Percentiles rank a stretch among this genome's conserved stretches.
phyloP scores from a whole-genome alignment of 2,329 filamentous ascomycete species.

The Colletotrichum siamense region DNA sequence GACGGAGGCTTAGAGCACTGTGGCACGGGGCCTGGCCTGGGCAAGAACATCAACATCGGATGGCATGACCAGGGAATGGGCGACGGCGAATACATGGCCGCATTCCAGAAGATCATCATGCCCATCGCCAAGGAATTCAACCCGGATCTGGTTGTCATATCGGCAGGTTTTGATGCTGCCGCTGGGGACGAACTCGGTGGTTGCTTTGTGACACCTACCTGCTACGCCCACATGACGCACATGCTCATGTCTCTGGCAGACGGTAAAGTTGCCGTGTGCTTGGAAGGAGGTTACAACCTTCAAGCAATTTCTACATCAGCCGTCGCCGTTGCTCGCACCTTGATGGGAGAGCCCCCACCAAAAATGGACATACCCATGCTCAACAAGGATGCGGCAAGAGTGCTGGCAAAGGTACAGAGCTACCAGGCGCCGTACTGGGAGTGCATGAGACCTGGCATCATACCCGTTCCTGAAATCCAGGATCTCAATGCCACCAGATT shows the following conservation, averaged over 20 bases:
- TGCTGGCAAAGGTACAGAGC: conserved; percentile 64
- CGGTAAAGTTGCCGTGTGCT: conserved; percentile 88
- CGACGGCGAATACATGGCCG: conserved; percentile 95
- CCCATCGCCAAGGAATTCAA: conserved; percentile 93
- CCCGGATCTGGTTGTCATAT: conserved; percentile 93
- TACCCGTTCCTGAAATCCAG: conserved; percentile 58
- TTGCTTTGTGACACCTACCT: conserved; percentile 88
- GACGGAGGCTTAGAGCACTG: conserved; percentile 68
- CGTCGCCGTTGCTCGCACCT: conserved; percentile 85
- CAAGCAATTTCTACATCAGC: conserved; percentile 91
- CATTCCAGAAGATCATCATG: conserved; percentile 96
- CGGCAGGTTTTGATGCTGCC: conserved; percentile 94
- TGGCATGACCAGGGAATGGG: conserved; percentile 82
- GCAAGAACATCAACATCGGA: conserved; percentile 71
- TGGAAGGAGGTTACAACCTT: conserved; percentile 97
- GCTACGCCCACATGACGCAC: conserved; percentile 98
- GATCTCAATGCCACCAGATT: conserved; percentile 66
- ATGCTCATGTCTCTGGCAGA: conserved; percentile 96
- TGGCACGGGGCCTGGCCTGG: conserved; percentile 58
- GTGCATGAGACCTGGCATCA: conserved; percentile 77
- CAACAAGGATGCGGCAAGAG: conserved; percentile 60
- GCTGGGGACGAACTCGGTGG: conserved; percentile 91
- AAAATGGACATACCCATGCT: conserved; percentile 62
- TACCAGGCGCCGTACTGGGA: conserved; percentile 80
- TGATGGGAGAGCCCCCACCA: conserved; percentile 93